Percentiles rank a stretch among this genome's conserved stretches.
phyloP scores from a whole-genome alignment of 306 rosid species.

The Fragaria vesca region DNA sequence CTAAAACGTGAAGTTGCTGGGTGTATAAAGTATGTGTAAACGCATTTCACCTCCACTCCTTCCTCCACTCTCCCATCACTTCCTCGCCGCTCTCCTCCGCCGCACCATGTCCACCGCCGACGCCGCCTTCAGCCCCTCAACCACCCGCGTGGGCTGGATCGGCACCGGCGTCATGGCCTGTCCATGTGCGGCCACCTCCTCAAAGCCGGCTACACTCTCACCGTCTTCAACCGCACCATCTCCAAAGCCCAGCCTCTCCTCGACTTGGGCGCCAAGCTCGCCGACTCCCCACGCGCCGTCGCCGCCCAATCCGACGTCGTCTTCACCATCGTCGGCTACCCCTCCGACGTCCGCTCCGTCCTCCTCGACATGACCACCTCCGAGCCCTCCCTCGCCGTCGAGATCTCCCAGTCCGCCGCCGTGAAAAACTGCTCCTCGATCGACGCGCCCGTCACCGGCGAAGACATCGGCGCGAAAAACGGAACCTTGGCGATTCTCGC shows the following conservation, averaged over 20 bases:
- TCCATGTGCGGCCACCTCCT: slow-evolving; percentile 84
- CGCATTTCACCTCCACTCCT: slow-evolving; percentile 20
- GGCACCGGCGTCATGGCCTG: slow-evolving; percentile 93
- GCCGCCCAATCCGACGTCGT: slow-evolving; percentile 82
- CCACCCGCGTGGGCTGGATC: slow-evolving; percentile 88
- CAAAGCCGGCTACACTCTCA: slow-evolving; percentile 80
- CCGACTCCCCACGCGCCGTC: slow-evolving; percentile 54
- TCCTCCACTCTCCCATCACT: slow-evolving; percentile 21
- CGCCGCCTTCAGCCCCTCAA: slow-evolving; percentile 43
- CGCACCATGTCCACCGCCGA: slow-evolving; percentile 50
- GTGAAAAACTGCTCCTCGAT: slow-evolving; percentile 51
- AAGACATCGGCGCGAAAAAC: slow-evolving; percentile 74
- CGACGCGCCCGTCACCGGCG: slow-evolving; percentile 93
- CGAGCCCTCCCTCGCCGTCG: slow-evolving; percentile 85
- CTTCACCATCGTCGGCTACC: slow-evolving; percentile 88
- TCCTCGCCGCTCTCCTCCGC: slow-evolving; percentile 18
- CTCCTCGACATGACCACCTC: slow-evolving; percentile 94
- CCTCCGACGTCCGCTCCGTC: slow-evolving; percentile 90
- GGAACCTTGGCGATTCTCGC: slow-evolving; percentile 76
- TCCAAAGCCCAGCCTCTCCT: slow-evolving; percentile 84
- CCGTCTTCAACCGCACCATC: slow-evolving; percentile 87
- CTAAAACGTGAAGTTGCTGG: too few relatives aligned
- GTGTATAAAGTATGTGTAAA: too few relatives aligned
- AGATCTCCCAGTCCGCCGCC: slow-evolving; percentile 54
- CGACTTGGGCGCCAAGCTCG: slow-evolving; percentile 69